phyloP scores from a whole-genome alignment of 164 flowering plant genomes.

The Annona squamosa region DNA sequence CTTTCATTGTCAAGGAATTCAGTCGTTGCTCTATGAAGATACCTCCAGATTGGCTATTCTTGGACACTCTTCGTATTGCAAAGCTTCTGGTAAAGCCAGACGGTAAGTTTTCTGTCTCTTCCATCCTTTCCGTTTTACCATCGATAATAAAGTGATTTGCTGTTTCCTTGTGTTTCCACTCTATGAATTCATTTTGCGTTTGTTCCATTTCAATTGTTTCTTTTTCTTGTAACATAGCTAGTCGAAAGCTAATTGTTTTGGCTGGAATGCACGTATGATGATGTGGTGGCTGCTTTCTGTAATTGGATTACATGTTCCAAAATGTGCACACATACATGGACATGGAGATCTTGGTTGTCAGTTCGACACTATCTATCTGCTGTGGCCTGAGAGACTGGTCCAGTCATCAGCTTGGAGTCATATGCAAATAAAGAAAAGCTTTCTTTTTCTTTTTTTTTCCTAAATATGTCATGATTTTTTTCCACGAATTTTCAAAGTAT shows the following conservation, averaged over 20 bases:
- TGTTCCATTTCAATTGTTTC: background rate
- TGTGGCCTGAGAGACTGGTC: no score
- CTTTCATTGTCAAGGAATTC: constrained; percentile 64
- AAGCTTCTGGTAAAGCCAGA: constrained; percentile 50
- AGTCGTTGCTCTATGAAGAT: constrained; percentile 55
- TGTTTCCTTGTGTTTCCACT: background rate
- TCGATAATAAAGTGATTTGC: background rate
- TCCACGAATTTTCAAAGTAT: no score
- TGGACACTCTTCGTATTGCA: constrained; percentile 68
- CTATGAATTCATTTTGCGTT: background rate
- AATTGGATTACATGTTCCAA: background rate
- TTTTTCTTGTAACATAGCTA: background rate
- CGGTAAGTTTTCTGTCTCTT: constrained; percentile 31
- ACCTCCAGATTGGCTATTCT: constrained; percentile 67
- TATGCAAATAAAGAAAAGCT: no score
- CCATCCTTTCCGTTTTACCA: constrained; percentile 5
- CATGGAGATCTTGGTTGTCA: background rate
- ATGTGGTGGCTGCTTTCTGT: background rate
- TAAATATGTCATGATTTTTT: no score
- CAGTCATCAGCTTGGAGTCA: no score
- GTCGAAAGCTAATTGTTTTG: background rate
- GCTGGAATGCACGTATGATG: background rate
- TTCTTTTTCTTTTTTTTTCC: no score
- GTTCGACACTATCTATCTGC: background rate
- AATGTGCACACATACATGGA: background rate